These are phyloP conservation scores for Taxillus chinensis DNA, from an alignment of 164 flowering plant genomes.

Conservation along the genomic window DNA sequence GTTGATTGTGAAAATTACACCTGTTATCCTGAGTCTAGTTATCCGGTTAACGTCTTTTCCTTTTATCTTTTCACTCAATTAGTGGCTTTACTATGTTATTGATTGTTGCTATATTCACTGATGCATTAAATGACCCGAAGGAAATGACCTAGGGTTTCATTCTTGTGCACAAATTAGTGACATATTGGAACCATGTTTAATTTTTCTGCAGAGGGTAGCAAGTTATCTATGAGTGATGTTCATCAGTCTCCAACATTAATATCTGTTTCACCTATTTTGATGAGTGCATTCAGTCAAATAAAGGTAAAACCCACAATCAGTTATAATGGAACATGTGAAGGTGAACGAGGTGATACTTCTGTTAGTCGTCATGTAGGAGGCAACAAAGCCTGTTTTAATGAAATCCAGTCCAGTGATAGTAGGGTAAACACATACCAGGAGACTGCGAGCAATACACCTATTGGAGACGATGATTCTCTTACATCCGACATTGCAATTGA, in stretches of 20 bases:
- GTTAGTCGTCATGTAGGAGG: conserved; percentile 13
- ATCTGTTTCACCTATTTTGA: conserved; percentile 19
- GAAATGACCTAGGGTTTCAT: conserved; percentile 11
- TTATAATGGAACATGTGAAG: conserved; percentile 4
- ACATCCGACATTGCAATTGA: conserved; percentile 33
- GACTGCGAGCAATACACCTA: conserved; percentile 7
- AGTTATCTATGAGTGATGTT: conserved; percentile 9
- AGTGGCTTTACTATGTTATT: too few species aligned
- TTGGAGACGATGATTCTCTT: conserved; percentile 31
- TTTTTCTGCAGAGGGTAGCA: conserved; percentile 14
- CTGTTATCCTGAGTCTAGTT: too few species aligned
- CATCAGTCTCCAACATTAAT: conserved; percentile 3
- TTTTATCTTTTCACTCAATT: too few species aligned
- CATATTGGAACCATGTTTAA: conserved; percentile 2
- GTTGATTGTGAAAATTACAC: too few species aligned
- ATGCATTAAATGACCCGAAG: conserved; percentile 3
- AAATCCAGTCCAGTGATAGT: conserved; percentile 5
- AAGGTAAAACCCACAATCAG: conserved; percentile 13
- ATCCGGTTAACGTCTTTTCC: too few species aligned
- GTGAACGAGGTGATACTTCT: conserved; percentile 3
- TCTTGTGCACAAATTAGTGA: not conserved
- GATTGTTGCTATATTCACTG: too few species aligned
- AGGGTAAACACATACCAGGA: conserved; percentile 9
- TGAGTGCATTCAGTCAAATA: conserved; percentile 33
- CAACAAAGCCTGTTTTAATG: conserved; percentile 6